A percentile compares a stretch with the other conserved stretches of the same genome.
Evolutionary conservation across 306 rosid genomes (phyloP).

Genomic region (Mimosa pudica): DNA sequence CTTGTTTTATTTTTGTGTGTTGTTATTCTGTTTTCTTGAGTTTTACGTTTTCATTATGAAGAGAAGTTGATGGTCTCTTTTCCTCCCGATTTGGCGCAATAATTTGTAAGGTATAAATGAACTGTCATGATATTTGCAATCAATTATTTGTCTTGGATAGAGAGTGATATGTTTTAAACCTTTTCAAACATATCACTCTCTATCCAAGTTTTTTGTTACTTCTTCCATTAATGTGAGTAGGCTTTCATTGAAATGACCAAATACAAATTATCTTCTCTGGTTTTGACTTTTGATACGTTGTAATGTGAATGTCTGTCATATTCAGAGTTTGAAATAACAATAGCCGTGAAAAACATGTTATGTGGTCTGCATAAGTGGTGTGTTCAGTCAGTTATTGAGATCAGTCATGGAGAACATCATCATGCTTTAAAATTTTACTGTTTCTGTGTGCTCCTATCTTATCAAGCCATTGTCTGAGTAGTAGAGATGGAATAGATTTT

Average conservation of each 20-base stretch:
- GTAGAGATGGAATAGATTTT: neutral
- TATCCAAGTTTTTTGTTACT: neutral
- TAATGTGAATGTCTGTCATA: slow-evolving; percentile 44
- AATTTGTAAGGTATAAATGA: slow-evolving; percentile 39
- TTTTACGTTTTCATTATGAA: slow-evolving; percentile 50
- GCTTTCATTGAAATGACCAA: neutral
- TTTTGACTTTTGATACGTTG: slow-evolving; percentile 34
- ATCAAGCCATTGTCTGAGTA: neutral
- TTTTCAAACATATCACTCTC: too few relatives aligned
- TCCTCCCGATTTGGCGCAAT: slow-evolving; percentile 33
- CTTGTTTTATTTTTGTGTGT: slow-evolving; percentile 6
- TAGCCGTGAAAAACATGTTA: slow-evolving; percentile 23
- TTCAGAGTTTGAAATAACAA: slow-evolving; percentile 42
- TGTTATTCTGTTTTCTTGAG: slow-evolving; percentile 52
- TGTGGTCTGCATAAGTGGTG: slow-evolving; percentile 8
- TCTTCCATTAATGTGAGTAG: neutral
- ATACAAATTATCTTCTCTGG: slow-evolving; percentile 10
- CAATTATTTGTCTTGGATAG: slow-evolving; percentile 1
- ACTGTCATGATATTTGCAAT: neutral
- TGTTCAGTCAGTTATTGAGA: slow-evolving; percentile 15
- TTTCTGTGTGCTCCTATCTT: slow-evolving; percentile 28
- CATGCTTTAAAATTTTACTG: neutral
- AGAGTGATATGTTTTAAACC: neutral
- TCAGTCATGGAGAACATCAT: slow-evolving; percentile 26
- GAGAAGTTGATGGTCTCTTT: slow-evolving; percentile 37